These are phyloP conservation scores for Citrus trifoliata DNA, from an alignment of 345 rosid genomes.

Conservation along the genomic window DNA sequence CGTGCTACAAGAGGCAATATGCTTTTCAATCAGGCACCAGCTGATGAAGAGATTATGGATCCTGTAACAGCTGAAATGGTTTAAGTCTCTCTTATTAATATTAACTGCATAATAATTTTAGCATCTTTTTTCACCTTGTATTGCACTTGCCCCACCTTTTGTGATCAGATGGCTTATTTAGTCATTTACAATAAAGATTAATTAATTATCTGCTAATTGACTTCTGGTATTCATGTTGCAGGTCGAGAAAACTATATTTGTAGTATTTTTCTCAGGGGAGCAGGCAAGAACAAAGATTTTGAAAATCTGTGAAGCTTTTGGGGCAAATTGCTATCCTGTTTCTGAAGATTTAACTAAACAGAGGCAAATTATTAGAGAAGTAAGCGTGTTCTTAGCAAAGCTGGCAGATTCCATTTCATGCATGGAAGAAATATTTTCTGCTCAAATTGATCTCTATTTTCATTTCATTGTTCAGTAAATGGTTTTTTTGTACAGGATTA, in stretches of 20 bases:
- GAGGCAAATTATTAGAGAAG: slow-evolving; percentile 89
- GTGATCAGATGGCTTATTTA: slow-evolving; percentile 2
- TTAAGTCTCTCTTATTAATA: slow-evolving; percentile 19
- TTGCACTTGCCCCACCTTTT: background rate
- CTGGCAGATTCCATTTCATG: slow-evolving; percentile 7
- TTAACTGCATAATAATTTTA: slow-evolving; percentile 1
- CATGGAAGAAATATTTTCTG: background rate
- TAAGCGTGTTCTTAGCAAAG: slow-evolving; percentile 34
- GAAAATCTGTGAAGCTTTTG: slow-evolving; percentile 96
- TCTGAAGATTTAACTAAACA: slow-evolving; percentile 88
- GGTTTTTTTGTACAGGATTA: background rate
- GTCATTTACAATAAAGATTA: background rate
- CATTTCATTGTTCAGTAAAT: background rate
- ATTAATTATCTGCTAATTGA: slow-evolving; percentile 11
- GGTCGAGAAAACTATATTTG: slow-evolving; percentile 87
- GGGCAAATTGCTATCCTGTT: slow-evolving; percentile 92
- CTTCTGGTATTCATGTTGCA: slow-evolving; percentile 27
- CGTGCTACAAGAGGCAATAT: slow-evolving; percentile 98
- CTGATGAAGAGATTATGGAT: slow-evolving; percentile 88
- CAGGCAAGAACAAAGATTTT: slow-evolving; percentile 84
- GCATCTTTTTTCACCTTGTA: background rate
- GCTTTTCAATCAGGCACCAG: slow-evolving; percentile 93
- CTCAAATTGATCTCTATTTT: background rate
- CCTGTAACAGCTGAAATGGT: slow-evolving; percentile 88
- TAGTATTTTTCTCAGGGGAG: slow-evolving; percentile 96